A percentile compares a stretch with the other conserved stretches of the same genome.
Conservation (phyloP, 371 early-diverging fungal genomes). For the Saksenaea vasiformis region DNA sequence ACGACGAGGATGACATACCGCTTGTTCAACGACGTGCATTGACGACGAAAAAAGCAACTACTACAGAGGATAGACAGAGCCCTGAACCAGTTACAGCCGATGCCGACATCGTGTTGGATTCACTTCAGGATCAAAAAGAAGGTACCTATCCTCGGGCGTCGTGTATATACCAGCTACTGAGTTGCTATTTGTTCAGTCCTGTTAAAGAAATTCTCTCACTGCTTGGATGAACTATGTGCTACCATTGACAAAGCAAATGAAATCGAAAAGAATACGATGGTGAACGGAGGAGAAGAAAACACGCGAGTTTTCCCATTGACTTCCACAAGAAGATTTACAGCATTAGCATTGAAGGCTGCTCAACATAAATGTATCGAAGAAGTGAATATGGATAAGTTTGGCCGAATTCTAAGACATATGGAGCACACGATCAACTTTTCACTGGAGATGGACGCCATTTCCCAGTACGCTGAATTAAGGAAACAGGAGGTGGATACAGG, state of each 20-base stretch:
- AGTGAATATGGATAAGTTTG: constrained; percentile 9
- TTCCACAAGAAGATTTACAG: constrained; percentile 6
- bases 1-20: constrained; percentile 21
- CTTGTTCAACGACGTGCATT: constrained; percentile 14
- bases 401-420: constrained; percentile 7
- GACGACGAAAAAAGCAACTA: not conserved
- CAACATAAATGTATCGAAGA: constrained; percentile 1
- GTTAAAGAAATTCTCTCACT: constrained; percentile 1
- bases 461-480: not conserved
- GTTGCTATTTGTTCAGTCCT: not conserved
- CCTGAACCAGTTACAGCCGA: not conserved
- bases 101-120: constrained; percentile 4
- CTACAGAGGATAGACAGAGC: not conserved
- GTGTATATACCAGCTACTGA: not conserved
- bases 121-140: not conserved
- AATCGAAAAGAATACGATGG: not conserved
- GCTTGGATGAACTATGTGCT: not conserved
- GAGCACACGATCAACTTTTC: not conserved
- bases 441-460: not conserved
- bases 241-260: not conserved
- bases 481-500: not conserved
- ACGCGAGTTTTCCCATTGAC: not conserved
- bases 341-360: constrained; percentile 3
- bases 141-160: not conserved
- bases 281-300: not conserved